Evolutionary conservation across 441 rosid genomes (phyloP).

Genomic region (Eruca vesicaria): DNA sequence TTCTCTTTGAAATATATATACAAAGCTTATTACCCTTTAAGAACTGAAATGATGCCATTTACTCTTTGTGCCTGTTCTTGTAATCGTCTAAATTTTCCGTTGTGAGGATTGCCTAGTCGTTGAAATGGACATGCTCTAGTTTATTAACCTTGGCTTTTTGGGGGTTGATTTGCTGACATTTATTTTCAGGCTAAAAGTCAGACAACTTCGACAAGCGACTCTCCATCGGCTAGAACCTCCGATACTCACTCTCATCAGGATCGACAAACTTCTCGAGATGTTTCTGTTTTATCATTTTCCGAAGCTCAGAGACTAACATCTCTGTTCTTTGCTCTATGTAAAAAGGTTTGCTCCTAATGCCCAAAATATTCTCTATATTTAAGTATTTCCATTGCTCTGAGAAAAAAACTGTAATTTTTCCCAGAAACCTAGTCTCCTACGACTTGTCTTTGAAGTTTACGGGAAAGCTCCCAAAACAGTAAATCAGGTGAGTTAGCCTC

Average conservation of each 20-base stretch:
- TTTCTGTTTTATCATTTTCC: conserved; percentile 56
- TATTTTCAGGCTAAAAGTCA: conserved; percentile 55
- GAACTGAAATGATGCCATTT: conserved; percentile 2
- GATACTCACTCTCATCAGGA: conserved; percentile 48
- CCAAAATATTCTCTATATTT: conserved; percentile 4
- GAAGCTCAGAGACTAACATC: conserved; percentile 90
- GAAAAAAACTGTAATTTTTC: conserved; percentile 20
- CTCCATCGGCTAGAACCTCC: conserved; percentile 53
- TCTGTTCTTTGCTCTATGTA: conserved; percentile 91
- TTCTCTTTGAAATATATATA: background rate
- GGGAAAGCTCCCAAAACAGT: conserved; percentile 80
- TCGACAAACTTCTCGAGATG: conserved; percentile 47
- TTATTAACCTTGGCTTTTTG: conserved; percentile 7
- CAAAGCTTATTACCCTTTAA: conserved; percentile 1
- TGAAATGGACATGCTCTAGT: conserved; percentile 1
- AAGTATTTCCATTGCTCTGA: conserved; percentile 24
- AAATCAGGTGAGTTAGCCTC: conserved; percentile 64
- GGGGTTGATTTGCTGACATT: conserved; percentile 28
- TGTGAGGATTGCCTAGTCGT: background rate
- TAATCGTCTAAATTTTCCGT: conserved; percentile 1
- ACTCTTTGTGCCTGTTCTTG: conserved; percentile 15
- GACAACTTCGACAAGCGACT: conserved; percentile 56
- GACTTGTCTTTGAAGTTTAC: conserved; percentile 76
- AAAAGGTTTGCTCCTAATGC: conserved; percentile 59
- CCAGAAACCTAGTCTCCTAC: conserved; percentile 92